Evolutionary conservation across 352 stramenopile species (phyloP).

Genomic region (Blastocystis sp.): DNA sequence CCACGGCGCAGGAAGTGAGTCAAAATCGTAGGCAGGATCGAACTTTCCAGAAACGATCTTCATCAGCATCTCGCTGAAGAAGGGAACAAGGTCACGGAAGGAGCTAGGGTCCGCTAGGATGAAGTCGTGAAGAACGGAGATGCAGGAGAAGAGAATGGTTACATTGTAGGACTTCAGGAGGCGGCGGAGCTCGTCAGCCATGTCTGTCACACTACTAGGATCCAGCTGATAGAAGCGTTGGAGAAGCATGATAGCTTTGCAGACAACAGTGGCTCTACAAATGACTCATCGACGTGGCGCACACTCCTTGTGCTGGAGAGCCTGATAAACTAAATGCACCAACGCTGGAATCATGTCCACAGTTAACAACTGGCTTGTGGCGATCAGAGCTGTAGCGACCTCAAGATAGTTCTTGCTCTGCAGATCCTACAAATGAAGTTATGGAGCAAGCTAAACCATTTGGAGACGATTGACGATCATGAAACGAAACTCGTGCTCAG

Average conservation of each 20-base stretch:
- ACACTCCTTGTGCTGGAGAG: constrained; percentile 88
- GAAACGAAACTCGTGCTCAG: constrained; percentile 98
- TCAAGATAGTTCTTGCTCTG: constrained; percentile 61
- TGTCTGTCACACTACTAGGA: constrained; percentile 78
- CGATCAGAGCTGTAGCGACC: constrained; percentile 79
- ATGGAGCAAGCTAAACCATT: constrained; percentile 65
- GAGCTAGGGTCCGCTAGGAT: constrained; percentile 75
- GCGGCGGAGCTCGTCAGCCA: constrained; percentile 83
- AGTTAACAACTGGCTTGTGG: constrained; percentile 89
- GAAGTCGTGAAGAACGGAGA: constrained; percentile 86
- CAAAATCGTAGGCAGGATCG: constrained; percentile 95
- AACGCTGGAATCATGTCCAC: constrained; percentile 95
- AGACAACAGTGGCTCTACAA: constrained; percentile 75
- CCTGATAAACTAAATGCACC: constrained; percentile 85
- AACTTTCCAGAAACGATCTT: constrained; percentile 97
- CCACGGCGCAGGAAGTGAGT: constrained; percentile 97
- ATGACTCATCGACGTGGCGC: constrained; percentile 28
- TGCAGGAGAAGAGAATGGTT: constrained; percentile 90
- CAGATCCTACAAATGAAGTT: constrained; percentile 35
- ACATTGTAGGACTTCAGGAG: constrained; percentile 94
- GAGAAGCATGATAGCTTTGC: constrained; percentile 95
- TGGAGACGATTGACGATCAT: constrained; percentile 99
- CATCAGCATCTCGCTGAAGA: constrained; percentile 96
- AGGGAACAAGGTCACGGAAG: constrained; percentile 97
- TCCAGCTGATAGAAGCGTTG: constrained; percentile 96